A percentile compares a stretch with the other conserved stretches of the same genome.
Conservation (phyloP, 345 rosid genomes). For the Erysimum cheiranthoides region DNA sequence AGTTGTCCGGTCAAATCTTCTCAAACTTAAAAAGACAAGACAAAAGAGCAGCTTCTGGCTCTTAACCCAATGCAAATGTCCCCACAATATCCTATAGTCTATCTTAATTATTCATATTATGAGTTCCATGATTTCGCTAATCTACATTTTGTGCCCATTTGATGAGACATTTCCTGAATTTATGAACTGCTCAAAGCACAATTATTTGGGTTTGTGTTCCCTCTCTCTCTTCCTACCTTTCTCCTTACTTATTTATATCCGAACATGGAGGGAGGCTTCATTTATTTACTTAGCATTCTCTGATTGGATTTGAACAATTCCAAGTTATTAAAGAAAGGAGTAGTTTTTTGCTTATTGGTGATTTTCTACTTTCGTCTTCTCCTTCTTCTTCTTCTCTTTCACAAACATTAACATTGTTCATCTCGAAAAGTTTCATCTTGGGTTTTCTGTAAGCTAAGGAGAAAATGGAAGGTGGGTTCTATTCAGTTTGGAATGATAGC, state of each 20-base stretch:
- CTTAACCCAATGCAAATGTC: slow-evolving; percentile 40
- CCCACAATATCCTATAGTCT: not conserved
- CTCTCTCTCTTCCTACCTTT: slow-evolving; percentile 12
- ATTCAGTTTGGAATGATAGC: slow-evolving; percentile 46
- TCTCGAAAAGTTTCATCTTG: slow-evolving; percentile 11
- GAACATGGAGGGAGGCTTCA: slow-evolving; percentile 27
- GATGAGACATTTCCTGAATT: slow-evolving; percentile 37
- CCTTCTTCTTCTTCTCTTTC: not conserved
- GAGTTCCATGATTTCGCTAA: slow-evolving; percentile 15
- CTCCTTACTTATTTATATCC: slow-evolving; percentile 34
- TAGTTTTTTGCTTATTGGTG: slow-evolving; percentile 6
- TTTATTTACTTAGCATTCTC: slow-evolving; percentile 17
- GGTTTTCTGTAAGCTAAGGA: not conserved
- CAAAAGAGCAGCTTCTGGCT: slow-evolving; percentile 36
- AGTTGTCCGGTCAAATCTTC: slow-evolving; percentile 42
- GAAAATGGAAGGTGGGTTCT: slow-evolving; percentile 61
- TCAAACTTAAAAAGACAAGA: slow-evolving; percentile 37
- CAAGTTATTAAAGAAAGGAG: slow-evolving; percentile 8
- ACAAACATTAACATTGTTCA: slow-evolving; percentile 18
- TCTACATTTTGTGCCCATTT: slow-evolving; percentile 37
- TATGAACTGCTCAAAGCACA: slow-evolving; percentile 29
- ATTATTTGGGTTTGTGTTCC: slow-evolving; percentile 31
- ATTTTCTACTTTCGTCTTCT: not conserved
- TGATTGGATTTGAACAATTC: slow-evolving; percentile 33
- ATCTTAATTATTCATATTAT: slow-evolving; percentile 2